Conservation (phyloP, 2,329 filamentous ascomycete genomes). For the Achaetomium macrosporum region DNA sequence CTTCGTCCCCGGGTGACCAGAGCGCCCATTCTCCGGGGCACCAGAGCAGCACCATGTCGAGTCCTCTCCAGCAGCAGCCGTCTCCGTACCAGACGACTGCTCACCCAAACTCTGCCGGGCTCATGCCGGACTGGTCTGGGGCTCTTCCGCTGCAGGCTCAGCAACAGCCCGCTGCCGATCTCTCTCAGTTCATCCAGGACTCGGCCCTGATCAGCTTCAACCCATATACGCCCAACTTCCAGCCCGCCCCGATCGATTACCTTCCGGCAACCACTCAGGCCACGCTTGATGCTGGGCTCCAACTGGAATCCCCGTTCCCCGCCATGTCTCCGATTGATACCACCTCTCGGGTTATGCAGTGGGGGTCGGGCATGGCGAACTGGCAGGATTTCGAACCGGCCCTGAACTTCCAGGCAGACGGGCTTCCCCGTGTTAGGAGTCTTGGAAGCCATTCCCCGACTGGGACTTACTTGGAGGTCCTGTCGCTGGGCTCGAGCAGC, state of each 20-base stretch:
- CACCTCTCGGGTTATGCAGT: conserved; percentile 50
- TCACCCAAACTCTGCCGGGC: conserved; percentile 42
- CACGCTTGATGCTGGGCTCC: conserved; percentile 54
- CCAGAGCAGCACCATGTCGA: conserved; percentile 45
- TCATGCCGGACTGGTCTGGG: conserved; percentile 54
- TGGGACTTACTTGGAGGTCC: conserved; percentile 75
- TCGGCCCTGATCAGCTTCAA: conserved; percentile 51
- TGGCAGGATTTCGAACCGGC: conserved; percentile 76
- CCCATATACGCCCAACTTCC: conserved; percentile 46
- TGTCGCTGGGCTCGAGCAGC: conserved; percentile 73
- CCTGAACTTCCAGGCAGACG: conserved; percentile 39
- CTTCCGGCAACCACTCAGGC: conserved; percentile 57
- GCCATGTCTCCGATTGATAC: conserved; percentile 53
- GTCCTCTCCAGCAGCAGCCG: conserved; percentile 47
- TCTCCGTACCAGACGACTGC: conserved; percentile 49
- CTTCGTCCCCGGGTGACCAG: conserved; percentile 48
- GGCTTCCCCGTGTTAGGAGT: conserved; percentile 39
- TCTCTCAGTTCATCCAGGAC: conserved; percentile 52
- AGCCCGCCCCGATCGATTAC: conserved; percentile 54
- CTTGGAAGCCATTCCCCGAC: conserved; percentile 63
- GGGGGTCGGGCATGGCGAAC: conserved; percentile 60
- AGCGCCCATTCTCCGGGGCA: conserved; percentile 42
- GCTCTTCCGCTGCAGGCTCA: conserved; percentile 34
- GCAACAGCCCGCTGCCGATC: conserved; percentile 36
- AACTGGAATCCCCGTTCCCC: conserved; percentile 58